These are phyloP conservation scores for Cystofilobasidium bisporidii DNA, from an alignment of 768 basidiomycete species.

Conservation along the genomic window DNA sequence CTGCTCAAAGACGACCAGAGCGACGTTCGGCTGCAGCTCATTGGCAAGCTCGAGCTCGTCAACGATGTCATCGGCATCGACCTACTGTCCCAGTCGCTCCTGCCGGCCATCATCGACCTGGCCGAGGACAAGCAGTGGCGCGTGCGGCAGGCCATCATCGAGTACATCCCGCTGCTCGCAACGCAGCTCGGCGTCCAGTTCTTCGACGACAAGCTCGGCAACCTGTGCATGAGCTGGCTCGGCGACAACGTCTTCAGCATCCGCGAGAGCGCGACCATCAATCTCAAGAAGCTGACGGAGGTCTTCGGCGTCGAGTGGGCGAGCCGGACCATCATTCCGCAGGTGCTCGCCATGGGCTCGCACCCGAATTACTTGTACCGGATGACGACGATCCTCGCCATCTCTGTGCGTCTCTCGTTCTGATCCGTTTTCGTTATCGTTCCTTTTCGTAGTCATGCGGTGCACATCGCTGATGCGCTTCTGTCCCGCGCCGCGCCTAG, in stretches of 20 bases:
- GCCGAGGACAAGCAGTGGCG: slow-evolving; percentile 99
- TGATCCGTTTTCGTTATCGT: too few relatives aligned
- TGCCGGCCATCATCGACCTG: slow-evolving; percentile 93
- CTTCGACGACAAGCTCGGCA: slow-evolving; percentile 94
- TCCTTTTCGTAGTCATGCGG: too few relatives aligned
- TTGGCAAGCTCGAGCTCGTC: slow-evolving; percentile 94
- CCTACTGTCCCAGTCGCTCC: slow-evolving; percentile 79
- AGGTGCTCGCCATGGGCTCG: slow-evolving; percentile 91
- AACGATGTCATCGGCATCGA: slow-evolving; percentile 97
- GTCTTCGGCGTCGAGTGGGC: slow-evolving; percentile 99
- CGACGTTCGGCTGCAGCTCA: slow-evolving; percentile 92
- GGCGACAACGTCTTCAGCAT: slow-evolving; percentile 98
- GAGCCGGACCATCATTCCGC: slow-evolving; percentile 81
- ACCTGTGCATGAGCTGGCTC: slow-evolving; percentile 97
- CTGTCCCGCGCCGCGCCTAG: slow-evolving; percentile 48
- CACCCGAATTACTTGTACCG: slow-evolving; percentile 95
- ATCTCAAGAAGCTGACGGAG: slow-evolving; percentile 91
- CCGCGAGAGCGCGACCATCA: slow-evolving; percentile 93
- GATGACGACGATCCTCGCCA: slow-evolving; percentile 98
- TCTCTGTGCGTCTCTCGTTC: slow-evolving; percentile 62
- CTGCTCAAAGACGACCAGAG: slow-evolving; percentile 97
- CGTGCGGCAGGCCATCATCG: slow-evolving; percentile 98
- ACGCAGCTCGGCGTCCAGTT: slow-evolving; percentile 94
- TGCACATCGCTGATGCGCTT: too few relatives aligned
- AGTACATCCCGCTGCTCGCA: slow-evolving; percentile 95